These are phyloP conservation scores for Malus asiatica DNA, from an alignment of 306 rosid genomes.

Conservation along the genomic window DNA sequence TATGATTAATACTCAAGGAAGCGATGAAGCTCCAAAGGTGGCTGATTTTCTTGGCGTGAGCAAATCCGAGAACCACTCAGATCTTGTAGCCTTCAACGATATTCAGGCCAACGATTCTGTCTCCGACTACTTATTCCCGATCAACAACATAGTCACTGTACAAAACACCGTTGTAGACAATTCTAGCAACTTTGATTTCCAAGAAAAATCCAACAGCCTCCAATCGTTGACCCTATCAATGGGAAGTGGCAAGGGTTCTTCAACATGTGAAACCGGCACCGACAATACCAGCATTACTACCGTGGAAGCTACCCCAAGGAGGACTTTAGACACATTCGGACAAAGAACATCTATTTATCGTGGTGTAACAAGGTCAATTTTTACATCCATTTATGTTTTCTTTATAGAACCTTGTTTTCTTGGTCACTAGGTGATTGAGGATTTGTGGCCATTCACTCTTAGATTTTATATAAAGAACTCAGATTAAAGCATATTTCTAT, in stretches of 20 bases:
- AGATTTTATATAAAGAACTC: no score
- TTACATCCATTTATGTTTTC: no score
- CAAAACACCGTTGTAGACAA: slow-evolving; percentile 42
- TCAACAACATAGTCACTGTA: slow-evolving; percentile 43
- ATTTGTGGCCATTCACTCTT: background rate
- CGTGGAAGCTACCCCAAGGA: slow-evolving; percentile 63
- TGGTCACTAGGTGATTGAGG: background rate
- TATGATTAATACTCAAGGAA: slow-evolving; percentile 46
- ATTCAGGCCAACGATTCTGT: slow-evolving; percentile 54
- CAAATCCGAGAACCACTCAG: slow-evolving; percentile 71
- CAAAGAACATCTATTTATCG: slow-evolving; percentile 98
- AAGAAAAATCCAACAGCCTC: slow-evolving; percentile 56
- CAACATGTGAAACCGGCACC: slow-evolving; percentile 57
- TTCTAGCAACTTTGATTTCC: slow-evolving; percentile 47
- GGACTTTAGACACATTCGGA: slow-evolving; percentile 84
- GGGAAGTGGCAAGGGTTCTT: slow-evolving; percentile 84
- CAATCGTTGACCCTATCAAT: slow-evolving; percentile 82
- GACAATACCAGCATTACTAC: slow-evolving; percentile 37
- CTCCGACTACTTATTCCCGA: slow-evolving; percentile 58
- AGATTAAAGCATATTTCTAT: no score
- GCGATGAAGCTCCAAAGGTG: slow-evolving; percentile 68
- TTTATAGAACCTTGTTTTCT: no score
- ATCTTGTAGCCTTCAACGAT: slow-evolving; percentile 53
- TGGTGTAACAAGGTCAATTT: slow-evolving; percentile 73
- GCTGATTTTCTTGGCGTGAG: slow-evolving; percentile 97